Conservation (phyloP, 176 grass and related monocot genomes). For the Musa itinerans region DNA sequence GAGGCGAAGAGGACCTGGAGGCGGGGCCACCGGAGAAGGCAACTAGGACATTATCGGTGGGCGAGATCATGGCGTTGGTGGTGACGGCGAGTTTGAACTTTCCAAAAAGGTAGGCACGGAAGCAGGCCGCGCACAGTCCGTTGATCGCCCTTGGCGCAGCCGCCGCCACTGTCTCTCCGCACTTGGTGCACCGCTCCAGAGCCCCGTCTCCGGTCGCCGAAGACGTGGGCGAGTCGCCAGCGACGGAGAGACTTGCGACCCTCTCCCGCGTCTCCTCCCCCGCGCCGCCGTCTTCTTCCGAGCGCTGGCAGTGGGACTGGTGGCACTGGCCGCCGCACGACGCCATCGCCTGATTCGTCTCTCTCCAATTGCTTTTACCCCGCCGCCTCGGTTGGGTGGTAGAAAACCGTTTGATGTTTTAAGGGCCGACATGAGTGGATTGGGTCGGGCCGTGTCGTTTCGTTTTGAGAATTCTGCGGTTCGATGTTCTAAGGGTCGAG, state of each 20-base stretch:
- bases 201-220: neutral
- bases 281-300: conserved; percentile 2
- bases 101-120: conserved; percentile 49
- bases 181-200: conserved; percentile 43
- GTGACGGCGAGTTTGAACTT: conserved; percentile 93
- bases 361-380: neutral
- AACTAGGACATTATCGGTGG: conserved; percentile 72
- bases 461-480: too few relatives aligned
- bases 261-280: conserved; percentile 20
- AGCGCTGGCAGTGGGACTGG: conserved; percentile 1
- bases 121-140: conserved; percentile 49
- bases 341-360: neutral
- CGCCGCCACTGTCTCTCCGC: conserved; percentile 22
- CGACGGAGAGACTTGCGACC: conserved; percentile 1
- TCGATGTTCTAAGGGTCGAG: neutral
- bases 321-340: conserved; percentile 19
- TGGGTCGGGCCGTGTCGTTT: neutral
- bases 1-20: conserved; percentile 40
- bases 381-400: neutral
- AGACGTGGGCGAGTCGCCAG: neutral
- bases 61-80: conserved; percentile 79
- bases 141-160: conserved; percentile 25
- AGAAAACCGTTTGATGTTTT: neutral
- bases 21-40: conserved; percentile 87
- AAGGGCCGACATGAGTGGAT: neutral